Conservation (phyloP, 331 rosid genomes). For the Erythrophleum ivorense region DNA sequence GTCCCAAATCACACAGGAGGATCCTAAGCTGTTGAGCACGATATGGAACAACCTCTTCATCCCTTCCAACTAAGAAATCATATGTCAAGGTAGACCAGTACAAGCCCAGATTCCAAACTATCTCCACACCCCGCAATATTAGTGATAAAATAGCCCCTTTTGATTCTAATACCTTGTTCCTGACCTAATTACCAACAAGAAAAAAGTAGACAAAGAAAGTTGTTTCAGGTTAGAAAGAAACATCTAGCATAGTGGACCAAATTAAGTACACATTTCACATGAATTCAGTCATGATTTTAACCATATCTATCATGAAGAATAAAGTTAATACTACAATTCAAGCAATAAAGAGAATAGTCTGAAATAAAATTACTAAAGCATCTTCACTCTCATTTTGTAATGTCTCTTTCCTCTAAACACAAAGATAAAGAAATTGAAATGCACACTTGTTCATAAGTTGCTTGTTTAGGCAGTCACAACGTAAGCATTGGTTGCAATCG, state of each 20-base stretch:
- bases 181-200: constrained; percentile 61
- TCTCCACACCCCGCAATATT: constrained; percentile 85
- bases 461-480: constrained; percentile 8
- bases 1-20: constrained; percentile 91
- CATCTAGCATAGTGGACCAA: constrained; percentile 25
- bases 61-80: constrained; percentile 93
- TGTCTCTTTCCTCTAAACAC: no score
- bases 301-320: constrained; percentile 7
- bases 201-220: constrained; percentile 27
- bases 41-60: constrained; percentile 94
- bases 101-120: constrained; percentile 89
- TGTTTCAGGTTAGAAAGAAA: constrained; percentile 24
- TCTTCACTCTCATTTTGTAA: constrained; percentile 12
- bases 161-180: constrained; percentile 82
- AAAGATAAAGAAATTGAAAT: no score
- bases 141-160: constrained; percentile 83
- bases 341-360: neutral
- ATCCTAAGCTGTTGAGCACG: constrained; percentile 98
- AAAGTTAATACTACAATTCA: neutral
- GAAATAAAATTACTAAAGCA: constrained; percentile 13
- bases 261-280: neutral
- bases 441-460: no score
- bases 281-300: neutral
- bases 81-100: constrained; percentile 87
- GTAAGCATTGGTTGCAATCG: neutral